Evolutionary conservation across 2,329 filamentous ascomycete genomes (phyloP), one percentile per base, ranked within the genome.

Genomic region (Ascochyta fabae): DNA sequence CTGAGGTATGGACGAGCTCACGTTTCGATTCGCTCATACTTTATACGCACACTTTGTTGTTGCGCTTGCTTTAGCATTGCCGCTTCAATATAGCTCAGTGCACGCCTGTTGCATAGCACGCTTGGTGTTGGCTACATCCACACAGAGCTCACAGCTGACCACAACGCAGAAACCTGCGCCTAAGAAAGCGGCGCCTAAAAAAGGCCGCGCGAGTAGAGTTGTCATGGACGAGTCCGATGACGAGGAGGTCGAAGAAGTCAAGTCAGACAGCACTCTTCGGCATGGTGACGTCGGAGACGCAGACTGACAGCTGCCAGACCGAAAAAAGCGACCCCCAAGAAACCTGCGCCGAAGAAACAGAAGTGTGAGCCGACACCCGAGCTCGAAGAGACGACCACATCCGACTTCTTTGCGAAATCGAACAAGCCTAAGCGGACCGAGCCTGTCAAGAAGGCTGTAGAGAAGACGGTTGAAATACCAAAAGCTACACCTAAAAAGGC

Each of bases 161-260:
- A 2, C 16, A 16, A 16, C 22, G 16, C 55, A 69, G 62, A 68
- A 68, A 48, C 51, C 66, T 62, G 67, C 70, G 48, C 58, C 71
- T 31, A 72, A 75, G 67, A 70, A 81, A 71, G 56, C 65, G 8
- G 64, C 66, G 1, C 62, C 67, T 55, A 81, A 81, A 65, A 79
- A 79, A 74, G 75, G 58, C 9, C 65, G 71, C n/a, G 59, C 65
- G 10, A 71, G 68, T 34, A 64, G 72, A 27, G 72, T 76, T 4
- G 84, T 96, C 42, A 86, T 92, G 59, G 92, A 96, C 60, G 94
- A 91, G 39, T 74, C 75, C 13, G 90, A 93, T 52, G 91, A 73
- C 27, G 88, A 90, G 5, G 80, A 84, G 31, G 78, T 77, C 38
- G 73, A 68, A 66, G 75, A 73, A 53, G 65, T 67, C 52, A 67